Evolutionary conservation across 73 alveolate genomes (phyloP).

Genomic region (Tetrahymena borealis): DNA sequence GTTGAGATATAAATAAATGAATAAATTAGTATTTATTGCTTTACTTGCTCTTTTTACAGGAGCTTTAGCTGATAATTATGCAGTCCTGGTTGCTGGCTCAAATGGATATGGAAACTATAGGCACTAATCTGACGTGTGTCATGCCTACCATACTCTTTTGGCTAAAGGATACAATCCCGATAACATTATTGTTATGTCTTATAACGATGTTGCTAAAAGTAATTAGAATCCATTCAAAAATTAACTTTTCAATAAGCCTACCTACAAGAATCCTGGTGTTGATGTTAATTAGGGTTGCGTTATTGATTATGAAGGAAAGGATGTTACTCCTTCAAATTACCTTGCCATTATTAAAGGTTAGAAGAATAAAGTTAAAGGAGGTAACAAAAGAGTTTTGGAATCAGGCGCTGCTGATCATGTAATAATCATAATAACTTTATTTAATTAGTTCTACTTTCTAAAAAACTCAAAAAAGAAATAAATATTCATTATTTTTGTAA

Average conservation of each 20-base stretch:
- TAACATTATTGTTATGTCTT: slow-evolving; percentile 83
- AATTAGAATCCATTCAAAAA: slow-evolving; percentile 90
- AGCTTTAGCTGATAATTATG: slow-evolving; percentile 77
- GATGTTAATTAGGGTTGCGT: slow-evolving; percentile 95
- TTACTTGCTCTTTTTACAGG: neutral
- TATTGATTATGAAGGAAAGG: slow-evolving; percentile 81
- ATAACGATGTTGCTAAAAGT: slow-evolving; percentile 89
- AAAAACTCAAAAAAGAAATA: neutral
- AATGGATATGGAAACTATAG: slow-evolving; percentile 92
- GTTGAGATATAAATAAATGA: neutral
- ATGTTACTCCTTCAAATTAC: slow-evolving; percentile 88
- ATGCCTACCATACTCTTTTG: slow-evolving; percentile 86
- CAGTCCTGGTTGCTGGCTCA: slow-evolving; percentile 96
- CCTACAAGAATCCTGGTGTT: slow-evolving; percentile 47
- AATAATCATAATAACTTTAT: neutral
- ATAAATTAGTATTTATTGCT: neutral
- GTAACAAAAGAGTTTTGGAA: neutral
- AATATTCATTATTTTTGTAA: neutral
- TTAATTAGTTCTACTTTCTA: no score
- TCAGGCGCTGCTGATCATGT: neutral
- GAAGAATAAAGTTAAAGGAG: slow-evolving; percentile 7
- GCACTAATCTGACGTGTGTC: slow-evolving; percentile 98
- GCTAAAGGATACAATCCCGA: slow-evolving; percentile 81
- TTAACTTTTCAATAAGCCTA: slow-evolving; percentile 86
- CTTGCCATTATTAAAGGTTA: slow-evolving; percentile 51